Conservation (phyloP, 1,284 basidiomycete species). For the Rhodotorula sp. region DNA sequence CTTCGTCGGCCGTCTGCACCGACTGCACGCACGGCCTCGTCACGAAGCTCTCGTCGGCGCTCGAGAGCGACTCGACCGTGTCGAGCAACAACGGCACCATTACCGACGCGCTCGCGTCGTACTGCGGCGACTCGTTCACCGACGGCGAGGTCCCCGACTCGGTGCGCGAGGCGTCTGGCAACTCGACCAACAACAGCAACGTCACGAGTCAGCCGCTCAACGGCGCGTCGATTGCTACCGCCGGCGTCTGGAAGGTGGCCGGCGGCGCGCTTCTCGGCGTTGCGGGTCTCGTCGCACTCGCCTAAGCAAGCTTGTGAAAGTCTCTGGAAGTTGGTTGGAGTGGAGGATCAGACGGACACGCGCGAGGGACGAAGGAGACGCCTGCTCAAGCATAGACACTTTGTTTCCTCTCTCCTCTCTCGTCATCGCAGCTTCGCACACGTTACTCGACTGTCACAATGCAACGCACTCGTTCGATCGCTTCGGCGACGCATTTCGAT, state of each 20-base stretch:
- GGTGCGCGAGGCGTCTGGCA: conserved; percentile 1
- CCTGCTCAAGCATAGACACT: too few species aligned
- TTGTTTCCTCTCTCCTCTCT: too few species aligned
- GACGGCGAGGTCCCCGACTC: conserved; percentile 15
- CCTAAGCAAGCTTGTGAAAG: background rate
- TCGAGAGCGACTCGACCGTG: conserved; percentile 4
- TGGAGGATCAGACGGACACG: too few species aligned
- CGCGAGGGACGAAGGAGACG: background rate
- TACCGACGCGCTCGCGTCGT: background rate
- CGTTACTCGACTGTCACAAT: too few species aligned
- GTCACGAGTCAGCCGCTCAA: background rate
- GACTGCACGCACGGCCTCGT: conserved; percentile 33
- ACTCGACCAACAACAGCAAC: background rate
- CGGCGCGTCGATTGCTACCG: background rate
- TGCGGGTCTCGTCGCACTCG: background rate
- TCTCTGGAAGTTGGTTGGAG: too few species aligned
- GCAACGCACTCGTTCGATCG: too few species aligned
- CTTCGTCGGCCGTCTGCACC: conserved; percentile 26
- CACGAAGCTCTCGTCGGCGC: conserved; percentile 6
- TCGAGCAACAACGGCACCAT: background rate
- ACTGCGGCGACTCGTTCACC: conserved; percentile 8
- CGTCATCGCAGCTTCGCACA: too few species aligned
- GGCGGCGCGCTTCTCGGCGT: conserved; percentile 1
- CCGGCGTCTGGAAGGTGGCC: background rate
- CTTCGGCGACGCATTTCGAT: too few species aligned